Evolutionary conservation across 352 stramenopile species (phyloP).

Genomic region (Pythium rishiriense): DNA sequence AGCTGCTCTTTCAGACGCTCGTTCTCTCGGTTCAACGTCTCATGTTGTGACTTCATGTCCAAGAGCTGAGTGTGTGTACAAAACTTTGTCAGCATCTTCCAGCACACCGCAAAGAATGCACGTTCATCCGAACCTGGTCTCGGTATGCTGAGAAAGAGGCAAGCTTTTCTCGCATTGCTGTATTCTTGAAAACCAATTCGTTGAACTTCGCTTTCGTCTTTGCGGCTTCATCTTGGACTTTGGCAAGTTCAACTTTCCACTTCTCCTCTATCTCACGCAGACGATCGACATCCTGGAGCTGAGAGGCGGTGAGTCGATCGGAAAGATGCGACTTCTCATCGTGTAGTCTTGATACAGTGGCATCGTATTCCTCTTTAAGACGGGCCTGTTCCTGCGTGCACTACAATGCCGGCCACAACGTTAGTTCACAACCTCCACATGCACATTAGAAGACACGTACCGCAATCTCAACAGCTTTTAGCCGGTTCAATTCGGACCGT

Average conservation of each 20-base stretch:
- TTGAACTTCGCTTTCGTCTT: constrained; percentile 75
- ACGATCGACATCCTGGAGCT: constrained; percentile 57
- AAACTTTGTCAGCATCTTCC: constrained; percentile 1
- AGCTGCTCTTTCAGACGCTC: constrained; percentile 48
- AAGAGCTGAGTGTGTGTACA: constrained; percentile 35
- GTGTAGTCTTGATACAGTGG: constrained; percentile 56
- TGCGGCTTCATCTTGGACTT: constrained; percentile 62
- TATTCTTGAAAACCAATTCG: constrained; percentile 78
- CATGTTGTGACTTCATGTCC: constrained; percentile 57
- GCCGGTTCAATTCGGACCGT: constrained; percentile 19
- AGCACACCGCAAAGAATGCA: background rate
- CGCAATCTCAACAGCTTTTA: constrained; percentile 55
- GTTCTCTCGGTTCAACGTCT: constrained; percentile 53
- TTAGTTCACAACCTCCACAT: too few relatives aligned
- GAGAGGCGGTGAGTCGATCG: constrained; percentile 16
- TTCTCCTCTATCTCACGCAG: constrained; percentile 69
- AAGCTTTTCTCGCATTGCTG: constrained; percentile 69
- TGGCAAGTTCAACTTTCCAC: constrained; percentile 76
- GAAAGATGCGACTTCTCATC: constrained; percentile 62
- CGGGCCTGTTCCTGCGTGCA: constrained; percentile 60
- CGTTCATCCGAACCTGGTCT: constrained; percentile 63
- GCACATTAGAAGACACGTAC: too few relatives aligned
- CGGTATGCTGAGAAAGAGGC: constrained; percentile 53
- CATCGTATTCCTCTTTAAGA: constrained; percentile 54
- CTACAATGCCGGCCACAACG: constrained; percentile 28